These are phyloP conservation scores for Dissophora ornata DNA, from an alignment of 192 early-diverging fungal species.

Conservation along the genomic window DNA sequence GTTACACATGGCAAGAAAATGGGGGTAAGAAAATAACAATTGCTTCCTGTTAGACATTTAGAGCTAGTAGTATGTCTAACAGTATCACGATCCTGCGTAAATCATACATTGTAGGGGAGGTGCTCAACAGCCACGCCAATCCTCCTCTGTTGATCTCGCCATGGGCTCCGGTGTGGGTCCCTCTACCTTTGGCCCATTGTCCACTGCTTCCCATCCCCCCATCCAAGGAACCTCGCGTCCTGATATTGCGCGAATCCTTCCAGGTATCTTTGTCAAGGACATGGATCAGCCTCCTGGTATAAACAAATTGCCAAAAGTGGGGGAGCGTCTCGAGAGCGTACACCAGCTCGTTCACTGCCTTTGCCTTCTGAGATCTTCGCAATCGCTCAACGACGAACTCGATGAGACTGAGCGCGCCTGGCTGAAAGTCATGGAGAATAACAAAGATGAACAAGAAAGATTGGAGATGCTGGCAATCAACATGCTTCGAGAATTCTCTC, in stretches of 20 bases:
- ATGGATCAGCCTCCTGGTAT: background rate
- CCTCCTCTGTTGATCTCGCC: too few relatives aligned
- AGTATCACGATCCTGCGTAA: too few relatives aligned
- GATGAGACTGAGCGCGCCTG: background rate
- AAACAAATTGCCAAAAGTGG: too few relatives aligned
- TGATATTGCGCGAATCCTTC: too few relatives aligned
- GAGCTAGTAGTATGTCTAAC: too few relatives aligned
- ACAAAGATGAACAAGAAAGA: background rate
- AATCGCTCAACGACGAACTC: background rate
- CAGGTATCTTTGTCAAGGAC: too few relatives aligned
- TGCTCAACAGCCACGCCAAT: too few relatives aligned
- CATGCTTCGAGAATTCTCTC: conserved; percentile 3
- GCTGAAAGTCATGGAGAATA: background rate
- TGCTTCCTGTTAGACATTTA: too few relatives aligned
- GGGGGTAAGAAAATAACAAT: conserved; percentile 14
- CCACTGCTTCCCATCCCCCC: background rate
- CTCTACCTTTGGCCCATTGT: too few relatives aligned
- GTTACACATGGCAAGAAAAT: conserved; percentile 9
- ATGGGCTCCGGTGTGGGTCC: too few relatives aligned
- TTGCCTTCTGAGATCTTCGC: background rate
- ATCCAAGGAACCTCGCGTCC: background rate
- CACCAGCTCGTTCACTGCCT: background rate
- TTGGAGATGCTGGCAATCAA: background rate
- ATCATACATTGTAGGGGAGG: too few relatives aligned
- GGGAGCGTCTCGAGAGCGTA: too few relatives aligned